A percentile compares a stretch with the other conserved stretches of the same genome.
Evolutionary conservation across 1,139 yeast species (phyloP).

Genomic region (Taphrina pruni): DNA sequence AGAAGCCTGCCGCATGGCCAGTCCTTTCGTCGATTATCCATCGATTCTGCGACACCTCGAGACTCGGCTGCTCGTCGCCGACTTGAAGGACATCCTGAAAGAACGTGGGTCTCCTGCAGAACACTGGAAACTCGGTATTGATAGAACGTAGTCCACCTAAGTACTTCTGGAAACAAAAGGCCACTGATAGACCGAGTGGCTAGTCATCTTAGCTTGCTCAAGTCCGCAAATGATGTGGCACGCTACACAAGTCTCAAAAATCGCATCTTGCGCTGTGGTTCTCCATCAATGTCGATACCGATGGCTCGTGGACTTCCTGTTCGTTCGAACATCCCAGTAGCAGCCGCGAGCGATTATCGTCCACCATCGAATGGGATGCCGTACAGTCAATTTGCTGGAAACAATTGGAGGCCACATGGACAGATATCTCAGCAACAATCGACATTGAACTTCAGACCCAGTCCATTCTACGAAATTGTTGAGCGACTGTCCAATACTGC

Average conservation of each 20-base stretch:
- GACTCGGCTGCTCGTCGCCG: conserved; percentile 39
- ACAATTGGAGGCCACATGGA: not conserved
- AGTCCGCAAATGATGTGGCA: conserved; percentile 32
- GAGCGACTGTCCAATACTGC: conserved; percentile 45
- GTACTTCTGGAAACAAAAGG: conserved; percentile 33
- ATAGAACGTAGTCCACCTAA: conserved; percentile 9
- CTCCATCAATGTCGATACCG: not conserved
- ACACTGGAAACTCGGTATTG: not conserved
- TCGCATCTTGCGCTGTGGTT: conserved; percentile 26
- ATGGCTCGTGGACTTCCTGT: not conserved
- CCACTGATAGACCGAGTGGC: conserved; percentile 38
- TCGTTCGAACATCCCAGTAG: not conserved
- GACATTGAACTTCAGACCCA: conserved; percentile 46
- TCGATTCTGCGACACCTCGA: conserved; percentile 32
- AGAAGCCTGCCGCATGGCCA: conserved; percentile 29
- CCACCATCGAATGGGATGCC: conserved; percentile 13
- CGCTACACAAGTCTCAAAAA: conserved; percentile 36
- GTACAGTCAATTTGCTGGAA: not conserved
- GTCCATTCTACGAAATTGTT: conserved; percentile 50
- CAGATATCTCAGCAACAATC: conserved; percentile 10
- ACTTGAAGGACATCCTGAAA: conserved; percentile 39
- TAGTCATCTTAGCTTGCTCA: conserved; percentile 19
- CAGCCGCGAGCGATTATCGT: not conserved
- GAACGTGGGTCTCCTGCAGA: conserved; percentile 9
- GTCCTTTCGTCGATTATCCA: conserved; percentile 34